Base-by-base conservation (phyloP, 306 rosid species). In the Acmispon strigosus region DNA sequence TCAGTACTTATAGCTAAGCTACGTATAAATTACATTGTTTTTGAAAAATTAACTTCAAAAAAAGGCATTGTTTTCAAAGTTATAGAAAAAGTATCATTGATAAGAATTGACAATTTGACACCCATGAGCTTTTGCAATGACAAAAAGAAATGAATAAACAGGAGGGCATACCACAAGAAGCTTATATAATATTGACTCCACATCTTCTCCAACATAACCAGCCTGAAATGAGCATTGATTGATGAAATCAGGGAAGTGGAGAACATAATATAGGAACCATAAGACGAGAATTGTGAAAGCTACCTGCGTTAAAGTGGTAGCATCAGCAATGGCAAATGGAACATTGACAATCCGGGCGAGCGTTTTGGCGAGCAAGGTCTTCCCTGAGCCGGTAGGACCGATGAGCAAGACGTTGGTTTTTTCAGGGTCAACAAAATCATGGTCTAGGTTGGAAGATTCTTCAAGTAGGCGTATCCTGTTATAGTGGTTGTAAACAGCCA, bases 351-450 rank as follows among this genome's bases (percentile, higher is more conserved):
- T 75, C 7, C 89, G 86, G 47, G 95, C 95, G 8, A 88, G 91
- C 44, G 95, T 86, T 88, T 88, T 88, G 36, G 95, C 95, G 42
- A 88, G 95, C 76, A 88, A 60, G 4, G 91, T 88, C 84, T 88
- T 88, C 75, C 95, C 95, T 52, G 95, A 88, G 45, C 95, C 95
- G 1, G 95, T 88, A 50, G 95, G 95, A 70, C 91, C 95, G 71
- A 86, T 80, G 74, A 88, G 70, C 51, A 88, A 75, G 4, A 88
- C 77, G 74, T 88, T 88, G 75, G 87, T 88, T 81, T 88, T 88
- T 50, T 88, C 91, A 39, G 84, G 76, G 44, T 88, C 89, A 47
- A 88, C 86, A 32, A 8, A 22, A 58, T 88, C 90, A 51, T 3
- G 7, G 6, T 20, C 7, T 12, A 12, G 10, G 4, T 43, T 18